A percentile compares a stretch with the other conserved stretches of the same genome.
phyloP scores from a whole-genome alignment of 768 basidiomycete genomes.

The Calocera cornea region DNA sequence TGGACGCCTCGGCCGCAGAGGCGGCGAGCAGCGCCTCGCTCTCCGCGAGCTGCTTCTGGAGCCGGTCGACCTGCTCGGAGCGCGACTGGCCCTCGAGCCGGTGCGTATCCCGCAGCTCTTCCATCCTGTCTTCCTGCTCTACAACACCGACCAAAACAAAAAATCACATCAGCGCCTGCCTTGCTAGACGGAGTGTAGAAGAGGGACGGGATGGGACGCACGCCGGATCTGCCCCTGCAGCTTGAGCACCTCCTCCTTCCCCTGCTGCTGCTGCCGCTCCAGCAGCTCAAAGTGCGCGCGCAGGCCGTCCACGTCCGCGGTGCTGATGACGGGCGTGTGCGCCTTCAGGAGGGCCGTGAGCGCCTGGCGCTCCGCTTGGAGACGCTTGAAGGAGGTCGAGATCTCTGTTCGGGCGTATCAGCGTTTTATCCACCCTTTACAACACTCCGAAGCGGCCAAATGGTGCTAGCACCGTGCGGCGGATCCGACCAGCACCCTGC shows the following conservation, averaged over 20 bases:
- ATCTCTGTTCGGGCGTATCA: conserved; percentile 39
- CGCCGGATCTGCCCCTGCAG: background rate
- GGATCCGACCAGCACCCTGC: too few species aligned
- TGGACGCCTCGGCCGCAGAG: conserved; percentile 20
- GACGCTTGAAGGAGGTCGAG: conserved; percentile 58
- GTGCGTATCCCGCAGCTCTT: conserved; percentile 76
- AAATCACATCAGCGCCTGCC: background rate
- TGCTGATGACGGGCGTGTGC: conserved; percentile 53
- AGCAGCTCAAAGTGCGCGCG: conserved; percentile 46
- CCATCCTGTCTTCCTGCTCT: conserved; percentile 77
- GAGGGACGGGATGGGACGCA: background rate
- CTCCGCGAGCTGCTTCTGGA: conserved; percentile 55
- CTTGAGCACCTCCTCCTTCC: conserved; percentile 58
- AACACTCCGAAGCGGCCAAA: too few species aligned
- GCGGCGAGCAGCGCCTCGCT: conserved; percentile 55
- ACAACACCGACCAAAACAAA: too few species aligned
- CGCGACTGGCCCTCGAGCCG: conserved; percentile 67
- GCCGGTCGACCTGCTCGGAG: conserved; percentile 53
- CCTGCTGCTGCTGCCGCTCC: conserved; percentile 23
- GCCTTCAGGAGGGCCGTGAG: conserved; percentile 57
- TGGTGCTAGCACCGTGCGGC: too few species aligned
- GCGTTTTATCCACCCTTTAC: conserved; percentile 4
- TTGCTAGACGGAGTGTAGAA: background rate
- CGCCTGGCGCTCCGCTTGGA: conserved; percentile 57
- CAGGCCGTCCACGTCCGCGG: conserved; percentile 40